Conservation (phyloP, 345 rosid species). For the Rubroshorea leprosula region DNA sequence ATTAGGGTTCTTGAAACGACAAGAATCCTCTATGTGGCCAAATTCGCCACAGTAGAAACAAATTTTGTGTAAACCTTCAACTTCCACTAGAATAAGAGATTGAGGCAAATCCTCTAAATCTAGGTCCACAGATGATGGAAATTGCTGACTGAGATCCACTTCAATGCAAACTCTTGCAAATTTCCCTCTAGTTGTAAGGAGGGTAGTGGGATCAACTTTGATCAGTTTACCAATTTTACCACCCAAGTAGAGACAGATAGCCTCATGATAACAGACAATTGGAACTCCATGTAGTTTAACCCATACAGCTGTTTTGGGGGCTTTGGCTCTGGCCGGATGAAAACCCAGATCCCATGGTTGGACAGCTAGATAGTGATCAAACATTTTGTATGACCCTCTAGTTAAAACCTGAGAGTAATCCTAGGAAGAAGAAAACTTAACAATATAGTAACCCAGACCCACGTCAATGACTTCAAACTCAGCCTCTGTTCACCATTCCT, state of each 20-base stretch:
- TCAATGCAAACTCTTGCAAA: background rate
- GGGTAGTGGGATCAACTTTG: background rate
- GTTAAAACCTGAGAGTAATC: background rate
- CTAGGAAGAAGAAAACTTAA: background rate
- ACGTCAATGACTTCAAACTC: too few relatives aligned
- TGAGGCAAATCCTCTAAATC: too few relatives aligned
- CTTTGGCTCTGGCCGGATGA: background rate
- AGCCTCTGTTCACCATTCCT: too few relatives aligned
- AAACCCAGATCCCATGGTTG: background rate
- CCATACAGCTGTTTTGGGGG: background rate
- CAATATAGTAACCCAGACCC: background rate
- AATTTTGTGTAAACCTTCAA: too few relatives aligned
- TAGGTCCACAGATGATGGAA: too few relatives aligned
- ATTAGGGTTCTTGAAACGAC: too few relatives aligned
- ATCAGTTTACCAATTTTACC: background rate
- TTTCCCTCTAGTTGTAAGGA: background rate
- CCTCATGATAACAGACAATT: background rate
- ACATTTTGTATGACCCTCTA: background rate
- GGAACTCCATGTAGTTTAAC: background rate
- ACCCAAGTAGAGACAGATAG: background rate
- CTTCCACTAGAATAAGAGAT: too few relatives aligned
- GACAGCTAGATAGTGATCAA: background rate
- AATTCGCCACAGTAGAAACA: too few relatives aligned
- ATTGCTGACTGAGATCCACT: background rate
- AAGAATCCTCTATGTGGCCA: too few relatives aligned